Conservation (phyloP, 768 basidiomycete genomes). For the Pleurotus tuber-regium region DNA sequence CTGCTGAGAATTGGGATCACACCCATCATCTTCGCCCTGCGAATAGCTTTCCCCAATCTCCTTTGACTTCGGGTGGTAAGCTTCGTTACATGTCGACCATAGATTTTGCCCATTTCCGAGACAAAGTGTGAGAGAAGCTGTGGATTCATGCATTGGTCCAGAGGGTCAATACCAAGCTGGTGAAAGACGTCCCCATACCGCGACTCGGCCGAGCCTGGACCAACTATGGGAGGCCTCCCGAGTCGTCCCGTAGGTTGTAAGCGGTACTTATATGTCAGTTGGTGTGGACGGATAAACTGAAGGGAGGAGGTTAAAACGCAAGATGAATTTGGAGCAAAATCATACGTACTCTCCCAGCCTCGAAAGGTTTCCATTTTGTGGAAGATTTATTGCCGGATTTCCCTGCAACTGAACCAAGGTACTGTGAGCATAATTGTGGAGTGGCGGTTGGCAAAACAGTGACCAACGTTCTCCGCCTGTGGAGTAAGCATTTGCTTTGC, state of each 20-base stretch:
- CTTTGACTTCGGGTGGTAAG: conserved; percentile 82
- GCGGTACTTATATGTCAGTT: conserved; percentile 39
- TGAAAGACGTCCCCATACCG: conserved; percentile 64
- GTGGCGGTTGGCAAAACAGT: background rate
- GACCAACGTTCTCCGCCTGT: conserved; percentile 6
- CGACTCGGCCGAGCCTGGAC: conserved; percentile 54
- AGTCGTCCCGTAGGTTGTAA: conserved; percentile 19
- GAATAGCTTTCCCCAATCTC: conserved; percentile 77
- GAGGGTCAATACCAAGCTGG: conserved; percentile 70
- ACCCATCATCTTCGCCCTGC: conserved; percentile 90
- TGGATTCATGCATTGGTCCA: conserved; percentile 64
- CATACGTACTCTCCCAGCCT: conserved; percentile 5
- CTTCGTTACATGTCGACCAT: conserved; percentile 60
- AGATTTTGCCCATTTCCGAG: conserved; percentile 80
- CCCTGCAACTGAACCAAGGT: conserved; percentile 3
- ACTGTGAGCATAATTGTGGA: conserved; percentile 3
- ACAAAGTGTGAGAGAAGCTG: conserved; percentile 55
- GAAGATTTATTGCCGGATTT: background rate
- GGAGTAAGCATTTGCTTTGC: background rate
- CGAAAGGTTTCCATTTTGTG: conserved; percentile 12
- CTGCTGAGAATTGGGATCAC: conserved; percentile 60
- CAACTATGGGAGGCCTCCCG: conserved; percentile 41
- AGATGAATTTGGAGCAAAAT: background rate
- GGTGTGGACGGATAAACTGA: conserved; percentile 48
- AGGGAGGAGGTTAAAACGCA: conserved; percentile 2